Evolutionary conservation across 163 green algal species (phyloP), one percentile per base, ranked within the genome.

Genomic region (Prototheca wickerhamii): DNA sequence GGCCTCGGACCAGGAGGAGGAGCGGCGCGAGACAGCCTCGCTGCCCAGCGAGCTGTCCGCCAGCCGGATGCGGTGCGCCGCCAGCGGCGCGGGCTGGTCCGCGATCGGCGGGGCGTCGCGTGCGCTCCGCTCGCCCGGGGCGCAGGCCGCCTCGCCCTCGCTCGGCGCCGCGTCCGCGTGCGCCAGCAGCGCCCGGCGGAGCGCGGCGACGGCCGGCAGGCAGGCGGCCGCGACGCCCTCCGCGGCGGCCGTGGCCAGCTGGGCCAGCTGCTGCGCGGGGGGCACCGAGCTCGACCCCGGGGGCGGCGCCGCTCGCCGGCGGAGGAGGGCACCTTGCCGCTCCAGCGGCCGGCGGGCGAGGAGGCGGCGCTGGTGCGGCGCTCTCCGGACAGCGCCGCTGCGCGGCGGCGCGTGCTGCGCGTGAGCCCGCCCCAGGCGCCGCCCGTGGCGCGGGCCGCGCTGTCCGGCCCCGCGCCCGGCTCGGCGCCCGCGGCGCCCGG

Each of bases 211-310:
- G 6, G 70, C 52, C 2, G 65, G 60, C 67, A 84, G 42, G 33
- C 81, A 74, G 21, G 49, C 59, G 20, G 74, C 74, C 46, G 79
- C 62, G 26, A 82, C 46, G 25, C 52, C 54, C 66, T 82, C 74
- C 4, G 73, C 76, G n/a, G 82, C 42, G 1, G 70, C 70, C 1
- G 42, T n/a, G 0, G 66, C 76, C 26, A 84, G 57, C 29, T 63
- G 55, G 3, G 53, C 32, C 61, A 84, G 40, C 60, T 79, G 51
- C 4, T 31, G 31, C 3, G 32, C 8, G 2, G 76, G 63, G 6
- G 44, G 17, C 18, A 20, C 32, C 26, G 72, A n/a, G n/a, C n/a
- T n/a, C n/a, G n/a, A n/a, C 61, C 8, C 5, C 50, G 21, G 51
- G 28, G 15, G 15, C 40, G 12, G 40, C 40, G 40, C 12, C 40